phyloP scores from a whole-genome alignment of 2,329 filamentous ascomycete genomes.

The Xylariaceae sp. region DNA sequence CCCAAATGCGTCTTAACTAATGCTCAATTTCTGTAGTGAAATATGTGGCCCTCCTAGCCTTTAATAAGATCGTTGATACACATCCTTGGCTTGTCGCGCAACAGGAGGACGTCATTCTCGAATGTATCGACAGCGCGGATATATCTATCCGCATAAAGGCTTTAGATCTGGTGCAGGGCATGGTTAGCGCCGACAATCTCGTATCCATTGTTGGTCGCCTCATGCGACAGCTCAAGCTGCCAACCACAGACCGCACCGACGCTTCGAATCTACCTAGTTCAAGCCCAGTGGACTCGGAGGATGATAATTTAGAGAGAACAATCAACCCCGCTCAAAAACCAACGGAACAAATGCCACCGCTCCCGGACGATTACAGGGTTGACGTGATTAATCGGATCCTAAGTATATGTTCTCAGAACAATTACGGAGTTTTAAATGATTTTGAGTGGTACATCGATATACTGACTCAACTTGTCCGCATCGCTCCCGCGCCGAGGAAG shows the following conservation, averaged over 20 bases:
- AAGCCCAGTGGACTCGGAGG: conserved; percentile 42
- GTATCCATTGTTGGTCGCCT: conserved; percentile 78
- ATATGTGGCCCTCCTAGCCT: conserved; percentile 91
- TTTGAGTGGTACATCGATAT: conserved; percentile 98
- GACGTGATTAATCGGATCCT: conserved; percentile 80
- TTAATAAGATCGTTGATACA: conserved; percentile 87
- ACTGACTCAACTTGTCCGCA: conserved; percentile 74
- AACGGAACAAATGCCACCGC: conserved; percentile 46
- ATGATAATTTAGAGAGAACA: conserved; percentile 43
- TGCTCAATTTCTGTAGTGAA: conserved; percentile 56
- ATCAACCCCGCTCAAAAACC: conserved; percentile 30
- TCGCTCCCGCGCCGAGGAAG: conserved; percentile 50
- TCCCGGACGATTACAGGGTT: conserved; percentile 80
- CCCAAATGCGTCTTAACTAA: conserved; percentile 18
- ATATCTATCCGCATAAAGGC: conserved; percentile 94
- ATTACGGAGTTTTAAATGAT: conserved; percentile 77
- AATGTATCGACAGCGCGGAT: conserved; percentile 92
- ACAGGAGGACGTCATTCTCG: conserved; percentile 93
- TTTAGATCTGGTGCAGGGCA: conserved; percentile 83
- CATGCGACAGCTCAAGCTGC: conserved; percentile 75
- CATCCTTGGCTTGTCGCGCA: conserved; percentile 84
- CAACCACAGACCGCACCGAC: conserved; percentile 45
- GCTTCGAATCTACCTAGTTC: conserved; percentile 42
- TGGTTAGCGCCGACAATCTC: conserved; percentile 86
- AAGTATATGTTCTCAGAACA: conserved; percentile 83